phyloP scores from a whole-genome alignment of 192 early-diverging fungal species.

The Pilaira anomala region DNA sequence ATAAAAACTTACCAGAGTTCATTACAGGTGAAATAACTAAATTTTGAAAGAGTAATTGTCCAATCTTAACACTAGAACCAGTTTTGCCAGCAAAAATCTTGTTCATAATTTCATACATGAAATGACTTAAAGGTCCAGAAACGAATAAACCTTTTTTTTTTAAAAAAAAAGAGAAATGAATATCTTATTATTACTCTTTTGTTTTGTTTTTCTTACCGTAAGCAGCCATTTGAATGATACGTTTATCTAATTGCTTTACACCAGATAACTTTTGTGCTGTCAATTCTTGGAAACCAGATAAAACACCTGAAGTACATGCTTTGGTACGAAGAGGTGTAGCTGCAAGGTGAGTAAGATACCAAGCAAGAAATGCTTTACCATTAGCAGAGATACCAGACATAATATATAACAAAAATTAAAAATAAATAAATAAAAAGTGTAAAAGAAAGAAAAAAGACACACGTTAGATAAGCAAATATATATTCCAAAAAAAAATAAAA shows the following conservation, averaged over 20 bases:
- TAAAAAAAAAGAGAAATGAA: background rate
- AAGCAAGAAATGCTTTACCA: conserved; percentile 42
- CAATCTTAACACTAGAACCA: conserved; percentile 59
- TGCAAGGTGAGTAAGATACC: conserved; percentile 60
- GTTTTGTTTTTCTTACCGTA: conserved; percentile 51
- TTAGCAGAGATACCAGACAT: conserved; percentile 32
- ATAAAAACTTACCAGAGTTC: conserved; percentile 62
- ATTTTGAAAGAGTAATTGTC: conserved; percentile 72
- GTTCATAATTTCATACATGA: conserved; percentile 72
- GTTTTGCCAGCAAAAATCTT: conserved; percentile 70
- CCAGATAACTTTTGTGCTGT: conserved; percentile 65
- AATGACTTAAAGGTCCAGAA: conserved; percentile 81
- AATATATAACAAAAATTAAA: conserved; percentile 6
- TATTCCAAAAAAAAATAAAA: background rate
- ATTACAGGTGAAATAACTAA: conserved; percentile 82
- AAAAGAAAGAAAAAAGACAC: conserved; percentile 17
- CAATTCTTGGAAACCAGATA: conserved; percentile 78
- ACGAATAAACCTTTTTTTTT: conserved; percentile 60
- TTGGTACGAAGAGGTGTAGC: conserved; percentile 77
- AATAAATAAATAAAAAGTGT: conserved; percentile 2
- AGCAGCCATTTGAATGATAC: conserved; percentile 75
- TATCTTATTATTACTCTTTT: background rate
- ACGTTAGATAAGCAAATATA: conserved; percentile 13
- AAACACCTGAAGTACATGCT: conserved; percentile 68
- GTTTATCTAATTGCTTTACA: conserved; percentile 56